These are phyloP conservation scores for Colletotrichum sp. DNA, from an alignment of 2,329 filamentous ascomycete species.

Conservation along the genomic window DNA sequence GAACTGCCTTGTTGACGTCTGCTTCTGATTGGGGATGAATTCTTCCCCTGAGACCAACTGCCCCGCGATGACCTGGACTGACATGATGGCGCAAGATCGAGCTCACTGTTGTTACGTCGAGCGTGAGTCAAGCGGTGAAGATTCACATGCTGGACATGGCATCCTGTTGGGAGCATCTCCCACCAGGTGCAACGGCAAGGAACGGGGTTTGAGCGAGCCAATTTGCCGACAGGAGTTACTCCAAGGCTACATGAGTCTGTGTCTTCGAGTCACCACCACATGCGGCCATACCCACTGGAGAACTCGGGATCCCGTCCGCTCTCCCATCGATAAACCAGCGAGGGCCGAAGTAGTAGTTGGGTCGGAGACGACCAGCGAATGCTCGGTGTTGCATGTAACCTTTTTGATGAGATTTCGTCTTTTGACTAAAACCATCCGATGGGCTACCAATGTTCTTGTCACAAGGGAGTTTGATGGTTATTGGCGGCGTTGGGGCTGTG, in stretches of 20 bases:
- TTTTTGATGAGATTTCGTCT: background rate
- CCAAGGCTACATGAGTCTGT: background rate
- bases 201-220: background rate
- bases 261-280: background rate
- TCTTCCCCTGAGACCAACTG: background rate
- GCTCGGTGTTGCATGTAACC: background rate
- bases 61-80: background rate
- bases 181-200: background rate
- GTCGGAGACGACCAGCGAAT: slow-evolving; percentile 13
- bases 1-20: background rate
- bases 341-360: slow-evolving; percentile 9
- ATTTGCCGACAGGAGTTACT: background rate
- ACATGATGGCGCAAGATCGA: background rate
- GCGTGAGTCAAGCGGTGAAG: background rate
- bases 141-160: background rate
- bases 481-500: background rate
- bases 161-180: background rate
- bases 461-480: background rate
- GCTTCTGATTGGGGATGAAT: background rate
- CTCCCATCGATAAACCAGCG: slow-evolving; percentile 9
- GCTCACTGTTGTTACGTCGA: background rate
- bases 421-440: background rate
- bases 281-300: slow-evolving; percentile 8
- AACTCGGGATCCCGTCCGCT: slow-evolving; percentile 14
- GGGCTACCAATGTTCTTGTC: background rate